These are phyloP conservation scores for Penicillium corylophilum DNA, from an alignment of 2,329 filamentous ascomycete genomes.

Conservation along the genomic window DNA sequence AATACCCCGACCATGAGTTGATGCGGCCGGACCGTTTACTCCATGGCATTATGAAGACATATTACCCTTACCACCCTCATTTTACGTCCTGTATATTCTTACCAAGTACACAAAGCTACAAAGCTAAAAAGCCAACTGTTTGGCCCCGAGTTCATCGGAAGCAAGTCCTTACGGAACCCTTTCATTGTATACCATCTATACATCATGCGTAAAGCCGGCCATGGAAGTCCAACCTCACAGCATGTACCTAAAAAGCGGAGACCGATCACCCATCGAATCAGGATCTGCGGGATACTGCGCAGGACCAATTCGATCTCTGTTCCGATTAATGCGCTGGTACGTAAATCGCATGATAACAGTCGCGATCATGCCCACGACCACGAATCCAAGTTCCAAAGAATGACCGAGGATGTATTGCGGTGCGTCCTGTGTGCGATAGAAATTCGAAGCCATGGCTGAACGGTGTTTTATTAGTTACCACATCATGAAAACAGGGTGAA, in stretches of 20 bases:
- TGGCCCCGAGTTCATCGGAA: neutral
- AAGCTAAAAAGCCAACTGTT: too few relatives aligned
- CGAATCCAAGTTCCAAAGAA: constrained; percentile 52
- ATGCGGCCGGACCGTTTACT: neutral
- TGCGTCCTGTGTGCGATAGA: constrained; percentile 58
- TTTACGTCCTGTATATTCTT: neutral
- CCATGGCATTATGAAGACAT: neutral
- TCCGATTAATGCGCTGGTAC: constrained; percentile 61
- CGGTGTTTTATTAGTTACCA: constrained; percentile 1
- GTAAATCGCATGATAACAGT: constrained; percentile 46
- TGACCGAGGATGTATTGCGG: constrained; percentile 54
- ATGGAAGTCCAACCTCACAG: constrained; percentile 30
- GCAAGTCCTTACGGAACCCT: neutral
- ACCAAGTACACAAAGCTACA: neutral
- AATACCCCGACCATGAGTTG: neutral
- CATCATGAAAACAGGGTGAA: neutral
- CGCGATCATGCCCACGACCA: constrained; percentile 48
- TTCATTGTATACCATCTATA: neutral
- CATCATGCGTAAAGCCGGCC: neutral
- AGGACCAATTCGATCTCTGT: constrained; percentile 50
- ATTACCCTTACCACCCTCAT: neutral
- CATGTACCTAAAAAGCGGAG: constrained; percentile 64
- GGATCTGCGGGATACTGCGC: constrained; percentile 52
- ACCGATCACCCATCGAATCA: constrained; percentile 60
- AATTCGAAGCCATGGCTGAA: constrained; percentile 67